Evolutionary conservation across 352 stramenopile species (phyloP), one percentile per base, ranked within the genome.

Genomic region (Globisporangium parvum): DNA sequence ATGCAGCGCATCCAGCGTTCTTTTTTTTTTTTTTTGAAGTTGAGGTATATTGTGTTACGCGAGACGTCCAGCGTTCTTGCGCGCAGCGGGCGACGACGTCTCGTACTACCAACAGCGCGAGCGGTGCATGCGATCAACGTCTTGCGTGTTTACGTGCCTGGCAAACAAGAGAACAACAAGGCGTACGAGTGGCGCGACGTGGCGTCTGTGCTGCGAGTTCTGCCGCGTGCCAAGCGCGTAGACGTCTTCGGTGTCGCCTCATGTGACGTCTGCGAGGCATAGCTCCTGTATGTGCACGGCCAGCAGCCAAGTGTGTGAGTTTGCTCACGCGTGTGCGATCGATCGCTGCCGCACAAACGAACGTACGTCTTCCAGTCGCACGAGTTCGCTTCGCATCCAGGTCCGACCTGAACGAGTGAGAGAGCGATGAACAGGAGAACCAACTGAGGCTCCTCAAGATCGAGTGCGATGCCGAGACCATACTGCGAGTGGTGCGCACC

Each of bases 351-450:
- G 11, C 31, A 15, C 20, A 33, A 2, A 9, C 28, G 21, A 28
- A 67, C 72, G 42, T 72, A 91, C 79, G 79, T 85, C 55, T 90
- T 92, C 79, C 81, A 92, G 53, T 84, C 63, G 23, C 48, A 70
- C 50, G 66, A 73, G 26, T 62, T 82, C 35, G 71, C 50, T 23
- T 72, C 63, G 10, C 53, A 63, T 0, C 74, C 77, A 41, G 77
- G 76, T 23, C 75, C 77, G 42, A 87, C 60, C 73, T 91, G 26
- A 31, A 6, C 6, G 53, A 39, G 18, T 14, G 15, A n/a, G n/a
- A n/a, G n/a, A n/a, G n/a, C n/a, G n/a, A n/a, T 20, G 15, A 20
- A 4, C 14, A 45, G 2, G 2, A 10, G 15, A n/a, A 9, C 11
- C 35, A 57, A 40, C 9, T 3, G 9, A 31, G 17, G 3, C 20